Evolutionary conservation across 2,329 filamentous ascomycete genomes (phyloP).

Genomic region (Claviceps citrina): DNA sequence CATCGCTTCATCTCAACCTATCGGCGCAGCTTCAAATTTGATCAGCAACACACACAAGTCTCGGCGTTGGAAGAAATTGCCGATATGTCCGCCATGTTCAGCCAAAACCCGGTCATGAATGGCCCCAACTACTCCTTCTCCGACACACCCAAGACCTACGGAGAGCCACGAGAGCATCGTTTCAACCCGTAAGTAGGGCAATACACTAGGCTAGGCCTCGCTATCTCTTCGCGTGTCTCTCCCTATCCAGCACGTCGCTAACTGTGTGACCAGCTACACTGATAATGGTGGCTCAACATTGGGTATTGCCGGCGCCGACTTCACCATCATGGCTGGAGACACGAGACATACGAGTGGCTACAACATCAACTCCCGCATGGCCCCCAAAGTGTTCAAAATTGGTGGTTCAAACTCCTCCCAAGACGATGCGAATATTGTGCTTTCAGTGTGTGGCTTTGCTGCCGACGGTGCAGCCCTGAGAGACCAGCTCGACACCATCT

Average conservation of each 20-base stretch:
- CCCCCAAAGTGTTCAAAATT: slow-evolving; percentile 94
- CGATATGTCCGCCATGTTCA: slow-evolving; percentile 51
- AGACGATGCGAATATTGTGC: slow-evolving; percentile 69
- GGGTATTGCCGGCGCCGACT: slow-evolving; percentile 84
- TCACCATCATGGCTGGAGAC: slow-evolving; percentile 93
- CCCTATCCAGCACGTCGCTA: background rate
- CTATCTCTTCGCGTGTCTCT: background rate
- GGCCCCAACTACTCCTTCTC: slow-evolving; percentile 55
- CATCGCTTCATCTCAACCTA: background rate
- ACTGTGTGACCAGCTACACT: slow-evolving; percentile 51
- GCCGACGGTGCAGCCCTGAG: slow-evolving; percentile 89
- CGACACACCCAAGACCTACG: slow-evolving; percentile 39
- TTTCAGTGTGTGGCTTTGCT: slow-evolving; percentile 90
- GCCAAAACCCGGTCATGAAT: slow-evolving; percentile 53
- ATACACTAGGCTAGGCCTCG: background rate
- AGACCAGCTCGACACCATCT: slow-evolving; percentile 82
- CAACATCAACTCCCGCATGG: slow-evolving; percentile 95
- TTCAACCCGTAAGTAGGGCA: slow-evolving; percentile 68
- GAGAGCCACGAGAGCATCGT: slow-evolving; percentile 54
- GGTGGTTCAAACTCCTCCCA: slow-evolving; percentile 79
- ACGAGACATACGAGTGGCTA: slow-evolving; percentile 91
- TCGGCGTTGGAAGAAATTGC: background rate
- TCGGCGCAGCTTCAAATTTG: background rate
- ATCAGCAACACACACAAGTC: background rate
- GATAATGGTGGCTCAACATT: slow-evolving; percentile 96